A percentile compares a stretch with the other conserved stretches of the same genome.
phyloP scores from a whole-genome alignment of 176 grass and related monocot species.

The Bolboschoenus planiculmis region DNA sequence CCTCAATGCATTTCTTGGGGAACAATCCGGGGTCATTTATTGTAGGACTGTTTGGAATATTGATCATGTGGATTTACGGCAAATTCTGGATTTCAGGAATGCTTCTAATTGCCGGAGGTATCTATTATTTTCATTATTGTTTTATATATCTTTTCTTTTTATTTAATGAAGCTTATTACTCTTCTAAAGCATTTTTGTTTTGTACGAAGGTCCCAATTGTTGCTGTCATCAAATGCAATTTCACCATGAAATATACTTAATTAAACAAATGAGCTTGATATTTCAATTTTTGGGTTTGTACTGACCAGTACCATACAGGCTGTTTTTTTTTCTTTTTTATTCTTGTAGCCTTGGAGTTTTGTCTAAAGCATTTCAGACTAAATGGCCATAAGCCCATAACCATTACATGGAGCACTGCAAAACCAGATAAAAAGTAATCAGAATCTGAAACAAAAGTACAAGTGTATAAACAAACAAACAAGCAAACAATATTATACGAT shows the following conservation, averaged over 20 bases:
- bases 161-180: background rate
- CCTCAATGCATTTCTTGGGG: constrained; percentile 66
- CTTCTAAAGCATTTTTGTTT: background rate
- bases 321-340: background rate
- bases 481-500: background rate
- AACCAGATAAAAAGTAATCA: background rate
- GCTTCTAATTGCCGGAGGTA: constrained; percentile 87
- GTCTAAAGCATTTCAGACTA: background rate
- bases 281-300: background rate
- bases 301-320: background rate
- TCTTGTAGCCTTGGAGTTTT: background rate
- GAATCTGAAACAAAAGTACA: background rate
- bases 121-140: background rate
- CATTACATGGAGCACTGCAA: background rate
- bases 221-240: background rate
- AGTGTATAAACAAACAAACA: background rate
- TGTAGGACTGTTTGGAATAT: constrained; percentile 76
- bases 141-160: background rate
- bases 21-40: constrained; percentile 76
- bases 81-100: constrained; percentile 94
- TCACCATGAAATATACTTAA: background rate
- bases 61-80: constrained; percentile 92
- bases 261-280: background rate
- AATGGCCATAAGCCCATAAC: background rate
- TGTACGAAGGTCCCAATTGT: background rate